Base-by-base conservation (phyloP, 2,329 filamentous ascomycete species). In the Fusarium sp. region DNA sequence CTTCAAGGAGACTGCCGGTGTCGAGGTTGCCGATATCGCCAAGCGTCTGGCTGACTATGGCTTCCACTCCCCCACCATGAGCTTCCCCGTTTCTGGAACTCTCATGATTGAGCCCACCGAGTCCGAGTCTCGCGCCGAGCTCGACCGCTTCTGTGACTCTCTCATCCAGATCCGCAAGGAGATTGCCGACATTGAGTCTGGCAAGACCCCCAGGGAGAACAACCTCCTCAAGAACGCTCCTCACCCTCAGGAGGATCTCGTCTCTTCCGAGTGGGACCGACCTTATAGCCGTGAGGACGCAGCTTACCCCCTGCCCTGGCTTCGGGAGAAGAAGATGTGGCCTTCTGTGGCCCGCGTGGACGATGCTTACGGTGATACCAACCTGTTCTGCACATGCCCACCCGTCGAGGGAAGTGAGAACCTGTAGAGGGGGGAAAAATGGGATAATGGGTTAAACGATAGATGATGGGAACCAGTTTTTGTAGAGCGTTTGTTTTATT, bases 31-130 rank as follows among this genome's bases (percentile, higher is more conserved):
- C 78, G 96, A 98, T 80, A 93, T 98, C 74, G 95, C 96, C 80
- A 98, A 98, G 88, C 94, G 96, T 72, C 90, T 98, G 32, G 95
- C 98, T 82, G 96, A 98, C 81, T 98, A 97, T 81, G 96, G 96
- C 43, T 98, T 98, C 90, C 96, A 98, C 84, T 94, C 95, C 1
- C 96, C 96, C 0, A 98, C 96, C 67, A 98, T 98, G 95, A 95
- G 92, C 80, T 98, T 94, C 94, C 96, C 96, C 1, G 95, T 98
- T 2, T 90, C 94, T 45, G 97, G 97, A 84, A 98, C 96, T 0
- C 90, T 98, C 59, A 98, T 98, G 96, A 98, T 98, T 73, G 96
- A 98, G 86, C 96, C 96, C 4, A 98, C 96, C 0, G 96, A 98
- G 85, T 95, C 93, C 7, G 96, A 98, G 86, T 94, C 90, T 82